Base-by-base conservation (phyloP, 768 basidiomycete species). In the Mycena belliarum region DNA sequence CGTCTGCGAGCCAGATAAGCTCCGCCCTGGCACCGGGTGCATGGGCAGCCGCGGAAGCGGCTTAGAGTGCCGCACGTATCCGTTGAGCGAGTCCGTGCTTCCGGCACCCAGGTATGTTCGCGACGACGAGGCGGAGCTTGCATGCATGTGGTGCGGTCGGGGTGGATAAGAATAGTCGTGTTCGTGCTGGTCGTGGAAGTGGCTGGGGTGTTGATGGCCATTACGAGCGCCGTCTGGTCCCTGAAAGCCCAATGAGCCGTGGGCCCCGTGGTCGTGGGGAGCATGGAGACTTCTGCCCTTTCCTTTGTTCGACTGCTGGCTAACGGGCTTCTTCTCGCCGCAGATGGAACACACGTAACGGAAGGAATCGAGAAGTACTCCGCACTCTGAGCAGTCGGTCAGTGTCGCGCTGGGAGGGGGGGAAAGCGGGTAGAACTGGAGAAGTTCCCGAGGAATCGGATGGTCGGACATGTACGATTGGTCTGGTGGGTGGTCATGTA, bases 321-420 rank as follows among this genome's bases (percentile, higher is more conserved):
- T 49, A 6, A 69, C 66, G 7, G 88, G 82, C 45, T 79, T 72
- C 69, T 87, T 91, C 72, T 91, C 89, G 10, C 93, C 93, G 65
- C 95, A 96, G 23, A 86, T 88, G 5, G 87, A 81, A 67, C 95
- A 98, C 15, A 95, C 87, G 70, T 98, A 97, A 44, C 92, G 86
- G 69, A 96, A 85, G n/a, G 84, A 81, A 49, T 93, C 88, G 20
- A 98, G 75, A 7, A 85, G 66, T 0, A 79, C 70, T 15, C 88
- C 89, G 64, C 95, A 98, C 44, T 84, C 83, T 1, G 93, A 94
- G 71, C 95, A 98, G 47, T 85, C 82, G 1, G 93, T 93, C 18
- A 91, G 81, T 44, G 80, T 78, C 24, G 83, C 81, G 6, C 81
- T 76, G 10, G 87, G 82, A 21, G 87, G 81, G 1, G 74, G 75